Base-by-base conservation (phyloP, 2,329 filamentous ascomycete species). In the Hypoxylon sp. region DNA sequence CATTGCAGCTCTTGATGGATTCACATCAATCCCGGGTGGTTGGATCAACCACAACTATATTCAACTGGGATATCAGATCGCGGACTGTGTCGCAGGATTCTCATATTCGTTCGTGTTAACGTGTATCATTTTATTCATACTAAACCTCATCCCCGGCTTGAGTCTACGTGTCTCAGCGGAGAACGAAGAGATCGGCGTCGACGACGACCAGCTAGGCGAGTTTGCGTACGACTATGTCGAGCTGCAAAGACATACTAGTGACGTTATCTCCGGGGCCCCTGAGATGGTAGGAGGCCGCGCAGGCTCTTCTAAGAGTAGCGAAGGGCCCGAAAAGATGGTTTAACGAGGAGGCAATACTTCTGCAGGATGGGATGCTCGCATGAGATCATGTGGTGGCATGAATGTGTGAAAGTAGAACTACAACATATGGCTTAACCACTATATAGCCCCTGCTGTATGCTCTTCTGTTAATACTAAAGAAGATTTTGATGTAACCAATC, bases 221-320 rank as follows among this genome's bases (percentile, higher is more conserved):
- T 91, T 91, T 65, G 88, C 88, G 19, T 91, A 91, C 75, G 88
- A 91, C 70, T 91, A 91, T 69, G 88, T 91, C 63, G 88, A 91
- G 80, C 67, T 84, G 36, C 77, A 76, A 29, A 77, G 81, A 46
- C 87, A 92, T 63, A 83, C 91, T 46, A 73, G 70, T 52, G 78
- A 74, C 26, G 55, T 60, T 11, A 25, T 55, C 7, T 3, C 44
- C 1, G 47, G 60, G 7, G 20, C 50, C 23, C 4, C 35, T 15
- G 23, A 26, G 23, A 44, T 54, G 37, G 21, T 55, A 7, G 30
- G 23, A 15, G 61, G 58, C 19, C 62, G 59, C 41, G 47, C 57
- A 4, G 48, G 48, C 11, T 67, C 66, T 0, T 64, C 63, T 1
- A 67, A 63, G 57, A 62, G 60, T 7, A 65, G 62, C 30, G 58